These are phyloP conservation scores for Geotrichum bryndzae DNA, from an alignment of 1,139 yeast genomes.

Conservation along the genomic window DNA sequence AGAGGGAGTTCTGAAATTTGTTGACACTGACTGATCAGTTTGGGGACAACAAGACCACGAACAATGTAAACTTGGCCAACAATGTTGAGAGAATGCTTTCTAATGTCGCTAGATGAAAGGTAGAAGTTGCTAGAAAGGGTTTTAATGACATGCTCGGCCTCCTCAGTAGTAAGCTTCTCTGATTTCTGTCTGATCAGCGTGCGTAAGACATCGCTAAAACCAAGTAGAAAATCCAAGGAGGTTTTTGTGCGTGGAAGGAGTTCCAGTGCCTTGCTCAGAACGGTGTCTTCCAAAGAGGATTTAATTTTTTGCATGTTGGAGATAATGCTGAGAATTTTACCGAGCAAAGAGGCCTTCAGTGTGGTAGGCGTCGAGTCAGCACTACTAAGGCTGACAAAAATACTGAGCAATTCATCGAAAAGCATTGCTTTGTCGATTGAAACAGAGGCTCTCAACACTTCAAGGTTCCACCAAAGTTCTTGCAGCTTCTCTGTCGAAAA, in stretches of 20 bases:
- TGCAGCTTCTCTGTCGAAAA: constrained; percentile 5
- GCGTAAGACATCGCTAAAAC: constrained; percentile 16
- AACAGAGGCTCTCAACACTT: constrained; percentile 17
- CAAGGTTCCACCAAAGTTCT: constrained; percentile 21
- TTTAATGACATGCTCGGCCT: constrained; percentile 3
- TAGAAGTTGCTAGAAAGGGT: constrained; percentile 8
- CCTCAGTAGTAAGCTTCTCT: not conserved
- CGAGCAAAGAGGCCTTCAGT: constrained; percentile 19
- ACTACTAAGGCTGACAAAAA: constrained; percentile 6
- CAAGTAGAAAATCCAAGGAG: constrained; percentile 18
- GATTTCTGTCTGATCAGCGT: constrained; percentile 11
- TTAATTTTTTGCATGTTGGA: constrained; percentile 14
- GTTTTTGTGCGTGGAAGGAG: constrained; percentile 11
- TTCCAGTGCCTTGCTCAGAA: constrained; percentile 8
- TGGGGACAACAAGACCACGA: constrained; percentile 31
- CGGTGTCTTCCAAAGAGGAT: constrained; percentile 3
- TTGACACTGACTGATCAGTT: constrained; percentile 40
- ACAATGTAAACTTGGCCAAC: constrained; percentile 34
- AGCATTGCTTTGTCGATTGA: constrained; percentile 15
- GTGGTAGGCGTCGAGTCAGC: not conserved
- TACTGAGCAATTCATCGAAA: constrained; percentile 12
- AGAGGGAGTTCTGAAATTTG: constrained; percentile 69
- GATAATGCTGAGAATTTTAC: constrained; percentile 18
- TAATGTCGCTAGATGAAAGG: constrained; percentile 43
- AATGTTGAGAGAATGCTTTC: constrained; percentile 44